These are phyloP conservation scores for Starmera quercuum DNA, from an alignment of 805 yeast species.

Conservation along the genomic window DNA sequence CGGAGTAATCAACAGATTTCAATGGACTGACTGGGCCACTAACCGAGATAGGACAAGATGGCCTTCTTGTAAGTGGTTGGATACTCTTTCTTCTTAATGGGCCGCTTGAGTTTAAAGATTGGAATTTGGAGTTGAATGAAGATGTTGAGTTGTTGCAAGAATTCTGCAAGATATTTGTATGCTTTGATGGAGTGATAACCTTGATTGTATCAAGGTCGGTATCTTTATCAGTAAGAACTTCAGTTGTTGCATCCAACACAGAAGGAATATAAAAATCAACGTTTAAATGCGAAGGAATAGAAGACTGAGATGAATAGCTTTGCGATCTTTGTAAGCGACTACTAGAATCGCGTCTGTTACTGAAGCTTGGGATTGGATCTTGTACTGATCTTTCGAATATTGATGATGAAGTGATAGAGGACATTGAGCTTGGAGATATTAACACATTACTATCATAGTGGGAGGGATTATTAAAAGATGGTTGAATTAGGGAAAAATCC, in stretches of 20 bases:
- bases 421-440: constrained; percentile 1
- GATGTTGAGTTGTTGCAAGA: neutral
- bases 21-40: neutral
- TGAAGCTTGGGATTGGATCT: constrained; percentile 3
- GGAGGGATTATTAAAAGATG: neutral
- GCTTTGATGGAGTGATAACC: constrained; percentile 1
- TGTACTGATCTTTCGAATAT: constrained; percentile 15
- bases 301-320: constrained; percentile 4
- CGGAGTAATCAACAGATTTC: constrained; percentile 15
- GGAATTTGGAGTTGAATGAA: neutral
- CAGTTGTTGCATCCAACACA: constrained; percentile 6
- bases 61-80: constrained; percentile 5
- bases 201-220: constrained; percentile 3
- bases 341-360: constrained; percentile 5
- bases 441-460: neutral
- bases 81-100: neutral
- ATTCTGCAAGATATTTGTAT: neutral
- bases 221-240: constrained; percentile 1
- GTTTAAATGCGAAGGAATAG: constrained; percentile 3
- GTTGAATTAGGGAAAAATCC: neutral
- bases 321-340: constrained; percentile 1
- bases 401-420: constrained; percentile 4
- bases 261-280: constrained; percentile 4
- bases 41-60: neutral
- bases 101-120: neutral